A percentile compares a stretch with the other conserved stretches of the same genome.
phyloP scores from a whole-genome alignment of 768 basidiomycete species.

The button mushroom (Agaricus bisporus) region DNA sequence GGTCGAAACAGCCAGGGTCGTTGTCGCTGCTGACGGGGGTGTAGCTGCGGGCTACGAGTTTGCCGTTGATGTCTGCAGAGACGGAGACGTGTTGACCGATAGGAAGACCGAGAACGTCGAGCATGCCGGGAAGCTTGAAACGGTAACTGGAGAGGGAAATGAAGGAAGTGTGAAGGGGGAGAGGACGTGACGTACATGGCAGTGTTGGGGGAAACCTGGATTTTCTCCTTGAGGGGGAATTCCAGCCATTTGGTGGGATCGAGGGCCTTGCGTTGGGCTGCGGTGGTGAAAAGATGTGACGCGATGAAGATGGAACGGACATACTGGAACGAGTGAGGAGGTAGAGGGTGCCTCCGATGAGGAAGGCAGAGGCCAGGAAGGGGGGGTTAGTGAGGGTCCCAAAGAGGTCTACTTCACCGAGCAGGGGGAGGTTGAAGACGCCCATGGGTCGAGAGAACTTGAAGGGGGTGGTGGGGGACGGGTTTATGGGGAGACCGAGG shows the following conservation, averaged over 20 bases:
- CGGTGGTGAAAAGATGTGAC: conserved; percentile 13
- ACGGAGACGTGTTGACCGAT: conserved; percentile 96
- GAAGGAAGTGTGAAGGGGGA: conserved; percentile 6
- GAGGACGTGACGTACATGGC: conserved; percentile 60
- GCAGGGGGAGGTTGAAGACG: conserved; percentile 28
- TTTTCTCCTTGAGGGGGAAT: conserved; percentile 79
- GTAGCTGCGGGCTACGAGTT: conserved; percentile 86
- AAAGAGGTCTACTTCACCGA: conserved; percentile 33
- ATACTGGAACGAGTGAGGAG: conserved; percentile 45
- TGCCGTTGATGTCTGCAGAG: conserved; percentile 85
- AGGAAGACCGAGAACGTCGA: conserved; percentile 86
- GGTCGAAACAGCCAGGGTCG: conserved; percentile 89
- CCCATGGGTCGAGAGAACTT: conserved; percentile 19
- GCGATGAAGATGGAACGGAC: conserved; percentile 11
- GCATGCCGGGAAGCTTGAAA: conserved; percentile 70
- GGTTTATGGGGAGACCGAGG: conserved; percentile 37
- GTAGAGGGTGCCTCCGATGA: conserved; percentile 43
- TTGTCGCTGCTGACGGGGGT: conserved; percentile 95
- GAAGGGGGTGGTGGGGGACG: conserved; percentile 1
- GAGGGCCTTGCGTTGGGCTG: conserved; percentile 62
- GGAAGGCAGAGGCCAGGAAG: conserved; percentile 37
- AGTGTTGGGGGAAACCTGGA: conserved; percentile 88
- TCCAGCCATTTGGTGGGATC: conserved; percentile 74
- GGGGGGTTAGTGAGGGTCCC: conserved; percentile 13
- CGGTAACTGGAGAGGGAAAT: conserved; percentile 61